Conservation (phyloP, 2,329 filamentous ascomycete species). For the Aspergillus novoparasiticus region DNA sequence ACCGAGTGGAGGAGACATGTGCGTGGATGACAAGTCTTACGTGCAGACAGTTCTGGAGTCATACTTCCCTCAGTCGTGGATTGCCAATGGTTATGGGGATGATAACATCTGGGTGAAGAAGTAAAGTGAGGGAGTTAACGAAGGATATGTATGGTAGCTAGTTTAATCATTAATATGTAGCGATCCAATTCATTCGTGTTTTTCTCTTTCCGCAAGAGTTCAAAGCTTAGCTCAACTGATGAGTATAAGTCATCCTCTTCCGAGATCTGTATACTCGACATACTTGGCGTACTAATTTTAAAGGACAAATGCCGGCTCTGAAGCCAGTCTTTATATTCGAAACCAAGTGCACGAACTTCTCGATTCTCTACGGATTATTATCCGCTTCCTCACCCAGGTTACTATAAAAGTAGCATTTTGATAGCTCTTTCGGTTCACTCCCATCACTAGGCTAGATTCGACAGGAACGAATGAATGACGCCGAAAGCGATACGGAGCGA, state of each 20-base stretch:
- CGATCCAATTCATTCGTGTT: not conserved
- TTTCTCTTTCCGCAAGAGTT: not conserved
- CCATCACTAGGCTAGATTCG: not conserved
- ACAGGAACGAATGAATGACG: not conserved
- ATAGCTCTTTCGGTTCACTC: not conserved
- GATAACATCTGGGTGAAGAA: conserved; percentile 22
- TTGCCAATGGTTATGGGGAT: conserved; percentile 24
- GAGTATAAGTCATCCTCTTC: not conserved
- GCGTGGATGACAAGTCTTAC: conserved; percentile 31
- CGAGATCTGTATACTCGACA: not conserved
- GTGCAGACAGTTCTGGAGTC: conserved; percentile 24
- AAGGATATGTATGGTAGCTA: not conserved
- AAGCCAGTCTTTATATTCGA: not conserved
- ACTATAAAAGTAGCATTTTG: not conserved
- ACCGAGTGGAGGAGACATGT: conserved; percentile 29
- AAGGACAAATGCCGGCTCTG: not conserved
- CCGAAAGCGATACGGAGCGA: not conserved
- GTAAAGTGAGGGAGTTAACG: not conserved
- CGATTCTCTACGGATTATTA: too few species aligned
- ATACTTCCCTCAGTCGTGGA: conserved; percentile 30
- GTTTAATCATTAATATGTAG: not conserved
- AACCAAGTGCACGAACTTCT: too few species aligned
- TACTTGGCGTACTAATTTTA: not conserved
- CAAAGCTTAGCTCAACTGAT: not conserved
- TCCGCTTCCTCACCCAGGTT: not conserved